Base-by-base conservation (phyloP, 2,329 filamentous ascomycete species). In the Fusarium sp. region DNA sequence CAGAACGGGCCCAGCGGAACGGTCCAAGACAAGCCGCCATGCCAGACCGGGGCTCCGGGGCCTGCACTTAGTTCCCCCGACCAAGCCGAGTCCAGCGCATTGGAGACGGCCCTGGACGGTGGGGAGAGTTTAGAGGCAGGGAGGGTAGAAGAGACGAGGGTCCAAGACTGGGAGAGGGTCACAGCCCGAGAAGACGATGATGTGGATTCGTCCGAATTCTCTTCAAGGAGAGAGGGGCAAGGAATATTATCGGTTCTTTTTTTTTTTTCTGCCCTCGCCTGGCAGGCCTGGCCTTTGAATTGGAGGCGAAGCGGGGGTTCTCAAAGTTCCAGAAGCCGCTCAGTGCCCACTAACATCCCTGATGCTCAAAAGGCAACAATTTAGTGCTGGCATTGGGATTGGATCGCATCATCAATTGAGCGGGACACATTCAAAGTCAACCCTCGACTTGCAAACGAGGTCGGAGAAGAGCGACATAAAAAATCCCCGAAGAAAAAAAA, bases 11-110 rank as follows among this genome's bases (percentile, higher is more conserved):
- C 76, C 76, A 71, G 75, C 73, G 66, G 67, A 78, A 76, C 67
- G 76, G 76, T 78, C 75, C 76, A 77, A 69, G 76, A 78, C 70
- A 74, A 52, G 64, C 67, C 67, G 66, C 65, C 76, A 69, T 76
- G 66, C 70, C 64, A 65, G 52, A 18, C 64, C 42, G 35, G 64
- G 27, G 58, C 50, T 57, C 72, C 67, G 72, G 68, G 67, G 64
- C 58, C 64, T 65, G 72, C 31, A 69, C 38, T 62, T 72, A 74
- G 72, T 70, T 76, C 68, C 76, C 76, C 74, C 72, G 76, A 69
- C 62, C 54, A 66, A 67, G 66, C 66, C 67, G 68, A 64, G 66
- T 42, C 72, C 68, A 67, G 70, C 60, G 45, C 50, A 69, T 76
- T 76, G 76, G 75, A 74, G 67, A 73, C 57, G 56, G 70, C 60